Evolutionary conservation across 164 flowering plant species (phyloP).

Genomic region (Liriodendron chinense): DNA sequence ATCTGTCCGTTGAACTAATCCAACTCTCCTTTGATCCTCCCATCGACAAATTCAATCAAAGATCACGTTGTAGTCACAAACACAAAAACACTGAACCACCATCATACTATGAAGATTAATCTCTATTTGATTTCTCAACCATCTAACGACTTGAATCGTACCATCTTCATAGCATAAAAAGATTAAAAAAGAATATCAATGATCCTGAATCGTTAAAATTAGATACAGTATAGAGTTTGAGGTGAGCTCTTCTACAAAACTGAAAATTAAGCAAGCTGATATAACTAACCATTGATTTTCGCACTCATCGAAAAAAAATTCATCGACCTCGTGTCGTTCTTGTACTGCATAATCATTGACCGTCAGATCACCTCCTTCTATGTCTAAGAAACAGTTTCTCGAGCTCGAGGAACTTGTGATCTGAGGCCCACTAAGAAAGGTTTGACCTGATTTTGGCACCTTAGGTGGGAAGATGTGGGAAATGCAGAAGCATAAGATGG

Average conservation of each 20-base stretch:
- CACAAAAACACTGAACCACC: no score
- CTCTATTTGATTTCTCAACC: not conserved
- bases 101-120: no score
- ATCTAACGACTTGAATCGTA: not conserved
- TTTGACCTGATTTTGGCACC: conserved; percentile 33
- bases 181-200: not conserved
- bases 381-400: not conserved
- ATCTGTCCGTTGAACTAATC: not conserved
- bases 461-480: conserved; percentile 21
- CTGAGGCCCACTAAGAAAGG: conserved; percentile 7
- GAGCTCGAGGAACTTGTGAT: not conserved
- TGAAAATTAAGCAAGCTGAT: not conserved
- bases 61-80: no score
- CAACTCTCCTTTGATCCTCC: not conserved
- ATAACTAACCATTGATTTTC: not conserved
- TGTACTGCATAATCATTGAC: not conserved
- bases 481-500: conserved; percentile 27
- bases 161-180: not conserved
- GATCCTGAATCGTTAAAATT: no score
- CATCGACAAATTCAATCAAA: not conserved
- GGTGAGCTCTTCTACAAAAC: not conserved
- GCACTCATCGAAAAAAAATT: not conserved
- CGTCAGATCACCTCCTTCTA: not conserved
- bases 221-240: no score
- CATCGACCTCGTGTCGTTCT: not conserved